A percentile compares a stretch with the other conserved stretches of the same genome.
These are phyloP conservation scores for Gyromitra esculenta DNA, from an alignment of 2,329 filamentous ascomycete genomes.

Conservation along the genomic window DNA sequence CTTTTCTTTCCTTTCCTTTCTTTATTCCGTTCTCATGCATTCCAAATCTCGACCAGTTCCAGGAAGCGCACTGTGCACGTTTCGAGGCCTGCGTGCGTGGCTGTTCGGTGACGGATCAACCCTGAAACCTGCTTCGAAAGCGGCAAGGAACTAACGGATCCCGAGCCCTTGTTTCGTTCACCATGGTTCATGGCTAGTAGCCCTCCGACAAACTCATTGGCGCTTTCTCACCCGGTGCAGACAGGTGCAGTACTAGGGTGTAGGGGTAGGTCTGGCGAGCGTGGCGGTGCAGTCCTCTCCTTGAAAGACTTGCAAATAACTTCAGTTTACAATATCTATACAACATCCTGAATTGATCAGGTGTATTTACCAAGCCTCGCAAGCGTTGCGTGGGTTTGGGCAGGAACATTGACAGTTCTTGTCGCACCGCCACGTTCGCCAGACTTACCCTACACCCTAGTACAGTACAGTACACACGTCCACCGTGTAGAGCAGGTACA, in stretches of 20 bases:
- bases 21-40: slow-evolving; percentile 19
- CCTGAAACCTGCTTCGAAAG: slow-evolving; percentile 27
- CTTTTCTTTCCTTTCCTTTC: slow-evolving; percentile 5
- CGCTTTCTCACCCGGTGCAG: slow-evolving; percentile 1
- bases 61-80: slow-evolving; percentile 36
- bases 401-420: no score
- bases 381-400: no score
- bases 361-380: no score
- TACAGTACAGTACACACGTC: no score
- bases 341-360: no score
- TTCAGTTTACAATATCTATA: no score
- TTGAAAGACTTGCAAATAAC: no score
- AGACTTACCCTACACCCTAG: no score
- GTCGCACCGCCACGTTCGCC: no score
- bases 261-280: no score
- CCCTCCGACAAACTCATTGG: slow-evolving; percentile 16
- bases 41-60: slow-evolving; percentile 2
- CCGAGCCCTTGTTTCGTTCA: slow-evolving; percentile 31
- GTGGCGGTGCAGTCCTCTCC: no score
- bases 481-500: background rate
- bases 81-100: slow-evolving; percentile 33
- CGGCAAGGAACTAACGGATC: slow-evolving; percentile 5
- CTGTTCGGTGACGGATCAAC: slow-evolving; percentile 27
- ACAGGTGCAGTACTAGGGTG: background rate
- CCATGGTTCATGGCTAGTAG: slow-evolving; percentile 13